Percentiles rank a stretch among this genome's conserved stretches.
These are phyloP conservation scores for Didymella keratinophila DNA, from an alignment of 2,329 filamentous ascomycete species.

Conservation along the genomic window DNA sequence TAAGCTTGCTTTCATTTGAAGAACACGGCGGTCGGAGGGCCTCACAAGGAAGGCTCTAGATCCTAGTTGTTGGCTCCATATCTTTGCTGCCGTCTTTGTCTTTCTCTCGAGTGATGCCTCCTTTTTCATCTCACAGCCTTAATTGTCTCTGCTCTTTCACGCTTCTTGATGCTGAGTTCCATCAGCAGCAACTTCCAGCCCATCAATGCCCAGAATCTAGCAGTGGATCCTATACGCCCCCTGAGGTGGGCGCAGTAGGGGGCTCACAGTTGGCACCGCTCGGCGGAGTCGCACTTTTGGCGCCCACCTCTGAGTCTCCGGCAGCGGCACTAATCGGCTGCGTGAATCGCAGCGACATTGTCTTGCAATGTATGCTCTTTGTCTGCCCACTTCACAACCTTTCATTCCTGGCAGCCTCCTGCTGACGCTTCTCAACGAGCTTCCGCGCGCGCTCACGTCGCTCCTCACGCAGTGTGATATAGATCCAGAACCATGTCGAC, in stretches of 20 bases:
- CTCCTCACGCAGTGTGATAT: constrained; percentile 49
- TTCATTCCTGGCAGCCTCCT: constrained; percentile 37
- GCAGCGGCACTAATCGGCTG: background rate
- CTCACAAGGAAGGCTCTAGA: too few relatives aligned
- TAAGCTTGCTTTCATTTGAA: too few relatives aligned
- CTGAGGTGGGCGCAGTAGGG: background rate
- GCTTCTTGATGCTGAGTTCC: background rate
- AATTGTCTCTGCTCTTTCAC: background rate
- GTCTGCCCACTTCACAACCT: background rate
- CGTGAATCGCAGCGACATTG: background rate
- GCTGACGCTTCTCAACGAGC: constrained; percentile 44
- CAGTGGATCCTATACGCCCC: background rate
- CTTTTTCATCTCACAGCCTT: background rate
- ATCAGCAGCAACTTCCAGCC: background rate
- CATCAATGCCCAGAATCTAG: too few relatives aligned
- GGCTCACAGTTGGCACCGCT: background rate
- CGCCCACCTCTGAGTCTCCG: background rate
- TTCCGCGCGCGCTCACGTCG: constrained; percentile 40
- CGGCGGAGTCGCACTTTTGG: background rate
- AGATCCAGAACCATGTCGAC: constrained; percentile 83
- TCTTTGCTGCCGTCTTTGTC: too few relatives aligned
- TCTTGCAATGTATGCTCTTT: background rate
- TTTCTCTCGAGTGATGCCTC: too few relatives aligned
- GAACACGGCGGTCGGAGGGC: too few relatives aligned
- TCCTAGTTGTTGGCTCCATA: too few relatives aligned